Base-by-base conservation (phyloP, 441 rosid genomes). In the Omphalea diandra region DNA sequence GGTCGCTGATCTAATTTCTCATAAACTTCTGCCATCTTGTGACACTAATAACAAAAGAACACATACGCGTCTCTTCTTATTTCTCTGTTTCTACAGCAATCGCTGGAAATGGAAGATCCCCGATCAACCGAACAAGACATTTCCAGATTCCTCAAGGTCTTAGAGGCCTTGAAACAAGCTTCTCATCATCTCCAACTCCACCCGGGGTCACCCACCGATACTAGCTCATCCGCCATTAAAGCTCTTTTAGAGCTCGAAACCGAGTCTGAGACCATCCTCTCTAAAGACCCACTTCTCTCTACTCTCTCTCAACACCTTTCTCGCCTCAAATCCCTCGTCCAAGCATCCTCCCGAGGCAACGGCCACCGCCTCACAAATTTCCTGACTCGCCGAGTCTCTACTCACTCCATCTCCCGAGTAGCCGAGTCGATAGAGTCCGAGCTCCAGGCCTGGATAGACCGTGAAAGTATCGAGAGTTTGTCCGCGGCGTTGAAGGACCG, bases 361-460 rank as follows among this genome's bases (percentile, higher is more conserved):
- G 89, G 87, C 17, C 55, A 41, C 9, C 20, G 36, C 58, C 43
- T 72, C 22, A 27, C 36, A 20, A 44, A 33, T 60, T 76, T 67
- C 58, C 27, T 67, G 4, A 35, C 65, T 63, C 74, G 70, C 43
- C 53, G 84, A 12, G 73, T 81, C 71, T 79, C 86, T 56, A 68
- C 85, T 56, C 72, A 83, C 67, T 83, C 85, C 47, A 82, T 88
- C 55, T 64, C 75, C 65, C 52, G 70, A 52, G 73, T 71, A 27
- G 74, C 56, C 5, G 66, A 80, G 18, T 83, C 89, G 14, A 84
- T 87, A 63, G 90, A 75, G 82, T 73, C 72, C 0, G 90, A 87
- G 73, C 83, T 89, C 63, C 95, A 89, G 57, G 86, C 88, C 2
- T 87, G 89, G 92, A 89, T 89, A 49, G 95, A 89, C 57, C 82